Evolutionary conservation across 805 yeast species (phyloP), one percentile per base, ranked within the genome.

Genomic region (Komagataella kurtzmanii): DNA sequence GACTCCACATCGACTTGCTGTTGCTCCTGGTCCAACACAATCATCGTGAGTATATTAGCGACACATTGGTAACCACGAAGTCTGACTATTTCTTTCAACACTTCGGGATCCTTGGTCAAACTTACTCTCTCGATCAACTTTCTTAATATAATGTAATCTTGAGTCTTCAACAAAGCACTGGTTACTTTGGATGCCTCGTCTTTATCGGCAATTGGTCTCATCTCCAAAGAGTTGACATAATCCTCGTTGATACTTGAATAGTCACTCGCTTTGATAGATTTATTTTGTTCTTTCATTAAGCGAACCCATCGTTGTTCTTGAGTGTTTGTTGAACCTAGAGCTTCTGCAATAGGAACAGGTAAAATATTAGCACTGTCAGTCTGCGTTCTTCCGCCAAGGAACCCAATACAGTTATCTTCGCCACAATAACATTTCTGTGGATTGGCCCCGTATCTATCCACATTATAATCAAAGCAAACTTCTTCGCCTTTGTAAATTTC

Each of bases 361-460:
- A 91, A 73, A 53, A 88, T 69, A 45, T 87, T 75, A 1, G 91
- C 91, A 36, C 91, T 86, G 58, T 89, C 96, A 1, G 98, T 89
- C 69, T 93, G 99, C 2, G 96, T 91, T 66, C 89, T 90, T 49
- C 99, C 99, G 57, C 98, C 99, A 72, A 91, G 79, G 57, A 85
- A 83, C 40, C 97, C 96, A 46, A 88, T 75, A 75, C 99, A 91
- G 66, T 88, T 90, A 24, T 85, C 74, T 57, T 89, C 95, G 3
- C 95, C 97, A 70, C 99, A 91, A 66, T 85, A 86, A 68, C 99
- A 91, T 36, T 86, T 85, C 68, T 93, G 98, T 12, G 95, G 88
- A 53, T 82, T 83, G 1, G 97, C 95, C 30, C 99, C 99, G 64
- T 90, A 91, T 56, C 98, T 74, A 66, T 91, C 99, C 40, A 93